Conservation (phyloP, 2,329 filamentous ascomycete genomes). For the Colletotrichum lindemuthianum region DNA sequence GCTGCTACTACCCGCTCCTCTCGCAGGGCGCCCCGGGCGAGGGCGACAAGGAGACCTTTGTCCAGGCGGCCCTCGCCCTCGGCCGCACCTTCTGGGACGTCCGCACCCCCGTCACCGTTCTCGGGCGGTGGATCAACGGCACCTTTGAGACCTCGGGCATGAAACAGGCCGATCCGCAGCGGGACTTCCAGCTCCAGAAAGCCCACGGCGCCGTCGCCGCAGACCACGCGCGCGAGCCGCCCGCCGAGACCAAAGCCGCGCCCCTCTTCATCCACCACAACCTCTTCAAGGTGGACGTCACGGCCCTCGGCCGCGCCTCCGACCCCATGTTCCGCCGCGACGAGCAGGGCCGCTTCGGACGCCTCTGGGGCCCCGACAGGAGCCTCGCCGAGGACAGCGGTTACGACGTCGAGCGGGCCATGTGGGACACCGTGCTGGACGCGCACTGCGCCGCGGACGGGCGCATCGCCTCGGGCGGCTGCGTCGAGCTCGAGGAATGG, state of each 20-base stretch:
- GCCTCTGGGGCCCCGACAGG: conserved; percentile 44
- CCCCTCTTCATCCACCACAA: conserved; percentile 50
- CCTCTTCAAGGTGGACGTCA: conserved; percentile 49
- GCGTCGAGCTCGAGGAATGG: conserved; percentile 44
- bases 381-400: conserved; percentile 41
- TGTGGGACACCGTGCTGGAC: conserved; percentile 46
- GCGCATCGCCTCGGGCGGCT: conserved; percentile 37
- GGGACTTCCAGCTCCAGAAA: conserved; percentile 41
- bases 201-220: not conserved
- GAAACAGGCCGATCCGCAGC: conserved; percentile 44
- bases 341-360: conserved; percentile 37
- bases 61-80: conserved; percentile 55
- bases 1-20: conserved; percentile 59
- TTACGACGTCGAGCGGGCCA: conserved; percentile 46
- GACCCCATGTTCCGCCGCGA: conserved; percentile 37
- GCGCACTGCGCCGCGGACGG: conserved; percentile 40
- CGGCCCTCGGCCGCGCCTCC: conserved; percentile 38
- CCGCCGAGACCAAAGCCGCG: conserved; percentile 35
- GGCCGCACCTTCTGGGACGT: conserved; percentile 52
- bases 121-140: conserved; percentile 46
- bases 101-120: conserved; percentile 42
- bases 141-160: conserved; percentile 41
- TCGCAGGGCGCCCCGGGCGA: conserved; percentile 54
- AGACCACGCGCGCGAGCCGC: conserved; percentile 32
- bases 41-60: conserved; percentile 61